Base-by-base conservation (phyloP, 2,329 filamentous ascomycete species). In the Botrytis elliptica region DNA sequence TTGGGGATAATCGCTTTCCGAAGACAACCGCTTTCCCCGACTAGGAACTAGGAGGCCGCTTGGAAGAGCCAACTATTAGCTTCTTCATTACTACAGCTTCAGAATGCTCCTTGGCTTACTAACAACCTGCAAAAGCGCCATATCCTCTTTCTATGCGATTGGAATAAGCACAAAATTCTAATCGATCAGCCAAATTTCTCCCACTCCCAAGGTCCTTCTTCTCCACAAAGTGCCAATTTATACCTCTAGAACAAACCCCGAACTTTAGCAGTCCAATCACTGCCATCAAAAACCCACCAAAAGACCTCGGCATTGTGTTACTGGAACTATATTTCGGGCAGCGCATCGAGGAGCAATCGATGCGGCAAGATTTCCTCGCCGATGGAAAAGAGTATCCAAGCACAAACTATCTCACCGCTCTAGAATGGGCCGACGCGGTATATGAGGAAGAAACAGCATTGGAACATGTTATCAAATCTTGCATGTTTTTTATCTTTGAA, bases 321-420 rank as follows among this genome's bases (percentile, higher is more conserved):
- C 76, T 79, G 1, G 79, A 80, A 67, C 75, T 80, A 9, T 79
- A 77, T 49, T 80, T 77, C 46, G 77, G 77, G 3, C 60, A 78
- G 70, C 14, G 75, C 4, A 77, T 80, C 12, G 78, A 79, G 62
- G 69, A 68, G 12, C 75, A 78, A 49, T 42, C 72, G 2, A 40
- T 77, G 5, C 72, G 76, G 16, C 73, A 75, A 57, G 22, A 52
- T 0, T 69, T 77, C 44, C 68, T 79, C 6, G 33, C 71, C 9
- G 72, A 79, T 72, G 75, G 77, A 10, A 73, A 74, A 59, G 52
- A 75, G 4, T 72, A 76, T 42, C 52, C 71, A 3, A 46, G 25
- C 7, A 79, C 75, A 1, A 72, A 78, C 62, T 79, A 70, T 25
- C 63, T 78, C 57, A 77, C 77, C 0, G 77, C 77, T 1, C 57